A percentile compares a stretch with the other conserved stretches of the same genome.
These are phyloP conservation scores for Fraxinus dipetala DNA, from an alignment of 305 asterid genomes.

Conservation along the genomic window DNA sequence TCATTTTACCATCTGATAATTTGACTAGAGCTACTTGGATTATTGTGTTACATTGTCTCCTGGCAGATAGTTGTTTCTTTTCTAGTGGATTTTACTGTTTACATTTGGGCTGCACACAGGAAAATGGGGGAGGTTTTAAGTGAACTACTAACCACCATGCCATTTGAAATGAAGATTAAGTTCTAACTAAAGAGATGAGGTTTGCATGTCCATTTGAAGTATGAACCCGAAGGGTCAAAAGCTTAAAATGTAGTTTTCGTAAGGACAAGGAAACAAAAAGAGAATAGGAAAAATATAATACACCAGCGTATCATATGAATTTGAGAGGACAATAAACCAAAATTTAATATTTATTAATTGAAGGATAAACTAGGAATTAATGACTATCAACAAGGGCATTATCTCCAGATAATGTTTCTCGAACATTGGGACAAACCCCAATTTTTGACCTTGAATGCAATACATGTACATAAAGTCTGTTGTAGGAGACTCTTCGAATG, in stretches of 20 bases:
- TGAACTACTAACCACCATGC: background rate
- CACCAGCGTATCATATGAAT: background rate
- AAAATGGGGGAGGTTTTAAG: background rate
- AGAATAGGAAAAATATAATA: background rate
- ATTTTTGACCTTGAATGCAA: background rate
- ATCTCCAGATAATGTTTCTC: background rate
- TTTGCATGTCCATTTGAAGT: background rate
- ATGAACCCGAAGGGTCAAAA: background rate
- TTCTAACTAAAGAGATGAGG: background rate
- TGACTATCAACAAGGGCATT: background rate
- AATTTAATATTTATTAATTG: background rate
- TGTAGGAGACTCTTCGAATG: background rate
- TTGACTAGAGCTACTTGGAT: background rate
- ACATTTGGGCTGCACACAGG: background rate
- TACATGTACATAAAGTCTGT: background rate
- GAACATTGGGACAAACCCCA: background rate
- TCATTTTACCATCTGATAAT: background rate
- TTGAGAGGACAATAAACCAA: background rate
- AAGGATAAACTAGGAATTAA: background rate
- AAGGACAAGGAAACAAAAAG: background rate
- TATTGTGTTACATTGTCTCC: background rate
- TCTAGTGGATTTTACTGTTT: background rate
- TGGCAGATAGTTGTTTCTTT: background rate
- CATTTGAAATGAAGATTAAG: background rate
- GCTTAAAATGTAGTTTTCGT: background rate